Percentiles rank a stretch among this genome's conserved stretches.
Evolutionary conservation across 2,329 filamentous ascomycete species (phyloP).

Genomic region (Dryadomyces sulphureus): DNA sequence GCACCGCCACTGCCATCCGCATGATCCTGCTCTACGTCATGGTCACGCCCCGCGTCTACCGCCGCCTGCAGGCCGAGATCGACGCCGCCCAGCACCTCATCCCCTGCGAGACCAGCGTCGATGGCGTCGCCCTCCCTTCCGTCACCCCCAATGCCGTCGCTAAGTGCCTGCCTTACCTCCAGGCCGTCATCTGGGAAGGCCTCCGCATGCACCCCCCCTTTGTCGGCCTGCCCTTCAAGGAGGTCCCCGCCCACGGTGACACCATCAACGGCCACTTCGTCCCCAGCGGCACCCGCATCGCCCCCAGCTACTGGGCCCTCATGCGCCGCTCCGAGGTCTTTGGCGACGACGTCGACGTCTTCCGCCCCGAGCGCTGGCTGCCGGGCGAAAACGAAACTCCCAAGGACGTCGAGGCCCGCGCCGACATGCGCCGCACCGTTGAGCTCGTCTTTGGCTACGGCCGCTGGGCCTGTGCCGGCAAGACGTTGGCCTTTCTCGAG

Average conservation of each 20-base stretch:
- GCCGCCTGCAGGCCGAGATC: constrained; percentile 18
- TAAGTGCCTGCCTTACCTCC: constrained; percentile 27
- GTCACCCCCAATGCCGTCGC: constrained; percentile 19
- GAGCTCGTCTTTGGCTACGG: constrained; percentile 26
- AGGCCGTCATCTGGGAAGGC: constrained; percentile 33
- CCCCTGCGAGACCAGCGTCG: background rate
- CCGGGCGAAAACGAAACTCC: constrained; percentile 14
- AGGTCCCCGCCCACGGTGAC: constrained; percentile 22
- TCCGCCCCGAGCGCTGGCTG: constrained; percentile 31
- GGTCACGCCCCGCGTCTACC: constrained; percentile 13
- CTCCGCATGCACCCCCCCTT: constrained; percentile 32
- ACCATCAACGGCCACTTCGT: constrained; percentile 24
- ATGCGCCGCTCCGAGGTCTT: constrained; percentile 19
- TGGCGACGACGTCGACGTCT: constrained; percentile 23
- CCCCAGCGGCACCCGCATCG: constrained; percentile 30
- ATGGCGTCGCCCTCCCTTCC: background rate
- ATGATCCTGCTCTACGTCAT: constrained; percentile 15
- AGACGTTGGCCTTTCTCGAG: constrained; percentile 27
- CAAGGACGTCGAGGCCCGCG: background rate
- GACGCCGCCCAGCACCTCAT: background rate
- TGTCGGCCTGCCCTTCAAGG: constrained; percentile 14
- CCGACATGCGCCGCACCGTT: constrained; percentile 13
- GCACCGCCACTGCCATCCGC: constrained; percentile 16
- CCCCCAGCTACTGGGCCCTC: constrained; percentile 26
- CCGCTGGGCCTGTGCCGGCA: constrained; percentile 24